Base-by-base conservation (phyloP, 2,329 filamentous ascomycete genomes). In the Cladosporium sp. region DNA sequence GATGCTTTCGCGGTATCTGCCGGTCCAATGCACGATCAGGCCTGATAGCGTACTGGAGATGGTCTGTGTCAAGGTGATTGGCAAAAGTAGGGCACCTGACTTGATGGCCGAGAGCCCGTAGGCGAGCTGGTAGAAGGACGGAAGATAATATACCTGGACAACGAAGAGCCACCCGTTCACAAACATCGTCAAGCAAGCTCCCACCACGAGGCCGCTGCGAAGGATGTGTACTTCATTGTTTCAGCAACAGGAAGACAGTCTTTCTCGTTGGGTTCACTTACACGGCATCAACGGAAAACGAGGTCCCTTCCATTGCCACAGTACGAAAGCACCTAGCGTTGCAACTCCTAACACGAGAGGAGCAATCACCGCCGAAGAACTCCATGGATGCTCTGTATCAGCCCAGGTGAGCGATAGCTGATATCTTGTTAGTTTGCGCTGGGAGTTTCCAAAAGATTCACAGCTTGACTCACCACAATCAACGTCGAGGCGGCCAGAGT, bases 131-230 rank as follows among this genome's bases (percentile, higher is more conserved):
- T 54, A 58, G 43, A 58, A 58, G 0, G 56, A 55, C 6, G 54
- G 56, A 7, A 58, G 55, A 49, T 57, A 77, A 55, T 77, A 78
- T 7, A 78, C 66, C 54, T 81, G 78, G n/a, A 79, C 73, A 19
- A 80, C 68, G 50, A 80, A 80, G 55, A 80, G 80, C 78, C 79
- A 81, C 3, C 79, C 78, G 44, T 80, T 80, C 59, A 81, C 74
- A 30, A 77, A 47, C 56, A 58, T 58, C 12, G 54, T 58, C 9
- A 81, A 55, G 52, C 75, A 80, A 1, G 77, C 76, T 1, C 79
- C 78, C 30, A 78, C 78, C 24, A 80, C 76, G 24, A 80, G 77
- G 13, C 66, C 68, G 1, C 69, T 72, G 56, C 73, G 73, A 69
- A 82, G 80, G 13, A 83, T 78, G 54, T 78, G 73, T 30, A 80